Evolutionary conservation across 306 rosid genomes (phyloP).

Genomic region (Myrica gale): DNA sequence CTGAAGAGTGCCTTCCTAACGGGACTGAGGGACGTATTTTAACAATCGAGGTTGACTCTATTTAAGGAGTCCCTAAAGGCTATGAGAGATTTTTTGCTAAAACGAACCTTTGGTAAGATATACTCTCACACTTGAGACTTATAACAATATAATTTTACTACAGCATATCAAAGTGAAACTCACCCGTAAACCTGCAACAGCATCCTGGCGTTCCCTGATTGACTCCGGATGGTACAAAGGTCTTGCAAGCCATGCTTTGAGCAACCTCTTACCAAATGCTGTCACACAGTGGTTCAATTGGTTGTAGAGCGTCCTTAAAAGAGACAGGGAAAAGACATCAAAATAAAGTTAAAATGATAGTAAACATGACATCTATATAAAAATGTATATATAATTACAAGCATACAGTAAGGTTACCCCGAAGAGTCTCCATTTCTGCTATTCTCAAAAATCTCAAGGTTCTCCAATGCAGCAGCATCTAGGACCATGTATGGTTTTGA

Average conservation of each 20-base stretch:
- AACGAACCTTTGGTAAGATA: not conserved
- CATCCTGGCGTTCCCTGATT: constrained; percentile 79
- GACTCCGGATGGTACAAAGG: constrained; percentile 69
- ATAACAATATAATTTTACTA: not conserved
- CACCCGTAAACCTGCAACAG: constrained; percentile 77
- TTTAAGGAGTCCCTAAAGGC: not conserved
- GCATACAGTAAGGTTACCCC: constrained; percentile 58
- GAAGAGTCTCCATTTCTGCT: constrained; percentile 80
- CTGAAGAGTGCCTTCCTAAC: not conserved
- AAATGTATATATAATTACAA: constrained; percentile 5
- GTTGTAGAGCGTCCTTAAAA: constrained; percentile 73
- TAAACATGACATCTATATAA: not conserved
- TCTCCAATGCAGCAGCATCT: constrained; percentile 90
- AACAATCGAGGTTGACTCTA: not conserved
- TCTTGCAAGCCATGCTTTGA: constrained; percentile 92
- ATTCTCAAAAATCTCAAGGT: constrained; percentile 93
- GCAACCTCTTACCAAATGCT: constrained; percentile 90
- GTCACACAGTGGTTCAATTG: constrained; percentile 92
- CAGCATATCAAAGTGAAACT: constrained; percentile 24
- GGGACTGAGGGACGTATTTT: not conserved
- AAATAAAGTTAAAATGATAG: constrained; percentile 26
- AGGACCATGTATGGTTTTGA: constrained; percentile 90
- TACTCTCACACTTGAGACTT: not conserved
- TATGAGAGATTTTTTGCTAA: not conserved
- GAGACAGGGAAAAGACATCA: constrained; percentile 33